These are phyloP conservation scores for Kurtzmaniella cleridarum DNA, from an alignment of 805 yeast species.

Conservation along the genomic window DNA sequence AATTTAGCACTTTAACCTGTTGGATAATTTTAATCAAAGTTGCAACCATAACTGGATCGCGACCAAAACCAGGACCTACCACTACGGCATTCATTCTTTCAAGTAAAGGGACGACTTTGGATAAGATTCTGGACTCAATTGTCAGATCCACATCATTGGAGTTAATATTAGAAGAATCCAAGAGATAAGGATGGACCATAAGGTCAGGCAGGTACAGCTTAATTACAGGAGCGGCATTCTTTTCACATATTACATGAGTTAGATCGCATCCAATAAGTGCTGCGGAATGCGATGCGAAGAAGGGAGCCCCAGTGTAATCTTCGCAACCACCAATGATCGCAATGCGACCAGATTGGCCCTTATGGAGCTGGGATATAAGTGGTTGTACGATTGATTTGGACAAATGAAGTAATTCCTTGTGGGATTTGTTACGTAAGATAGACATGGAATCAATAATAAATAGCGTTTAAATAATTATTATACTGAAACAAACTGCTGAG, in stretches of 20 bases:
- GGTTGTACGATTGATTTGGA: constrained; percentile 70
- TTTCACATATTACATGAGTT: constrained; percentile 85
- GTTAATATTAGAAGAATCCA: constrained; percentile 38
- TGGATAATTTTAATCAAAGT: constrained; percentile 54
- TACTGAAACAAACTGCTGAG: background rate
- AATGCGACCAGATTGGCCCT: constrained; percentile 88
- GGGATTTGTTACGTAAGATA: constrained; percentile 24
- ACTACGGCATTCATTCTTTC: constrained; percentile 74
- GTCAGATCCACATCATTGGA: constrained; percentile 13
- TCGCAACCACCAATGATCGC: constrained; percentile 91
- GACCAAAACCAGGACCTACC: constrained; percentile 91
- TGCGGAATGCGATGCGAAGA: constrained; percentile 79
- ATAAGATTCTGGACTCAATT: constrained; percentile 43
- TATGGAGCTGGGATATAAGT: constrained; percentile 61
- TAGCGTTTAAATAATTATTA: background rate
- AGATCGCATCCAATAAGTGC: constrained; percentile 84
- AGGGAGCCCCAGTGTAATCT: constrained; percentile 97
- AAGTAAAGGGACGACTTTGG: constrained; percentile 51
- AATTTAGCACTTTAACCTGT: constrained; percentile 47
- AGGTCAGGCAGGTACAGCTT: constrained; percentile 87
- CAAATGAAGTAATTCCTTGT: constrained; percentile 42
- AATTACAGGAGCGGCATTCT: constrained; percentile 70
- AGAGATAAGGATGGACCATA: constrained; percentile 92
- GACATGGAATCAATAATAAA: background rate
- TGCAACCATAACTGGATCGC: constrained; percentile 64